Base-by-base conservation (phyloP, 2,329 filamentous ascomycete species). In the Cercospora sp. region DNA sequence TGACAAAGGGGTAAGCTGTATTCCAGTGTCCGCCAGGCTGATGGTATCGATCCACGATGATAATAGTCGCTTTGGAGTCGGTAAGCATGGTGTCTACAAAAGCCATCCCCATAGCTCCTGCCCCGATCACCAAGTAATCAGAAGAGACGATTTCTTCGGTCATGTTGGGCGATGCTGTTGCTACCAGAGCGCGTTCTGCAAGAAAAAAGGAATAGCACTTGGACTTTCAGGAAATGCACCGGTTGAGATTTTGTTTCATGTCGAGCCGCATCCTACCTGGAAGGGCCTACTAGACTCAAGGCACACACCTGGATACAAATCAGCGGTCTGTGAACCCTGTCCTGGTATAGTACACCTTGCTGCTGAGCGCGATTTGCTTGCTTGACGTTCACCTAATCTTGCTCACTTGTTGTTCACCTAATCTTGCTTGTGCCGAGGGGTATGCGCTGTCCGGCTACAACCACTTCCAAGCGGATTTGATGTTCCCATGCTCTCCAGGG, bases 21-120 rank as follows among this genome's bases (percentile, higher is more conserved):
- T 59, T 70, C 72, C 72, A 73, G 31, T 73, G 72, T 3, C 72
- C 71, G n/a, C 70, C 68, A 39, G 70, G 70, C 12, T 61, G 67
- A n/a, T 65, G 63, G 36, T 72, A 62, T 62, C 60, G 39, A 23
- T 48, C 45, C n/a, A 48, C 45, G 20, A 48, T 48, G 20, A 10
- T 23, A 13, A 48, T 12, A 2, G 18, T 48, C 2, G 45, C 45
- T 23, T 48, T 48, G 9, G 45, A 20, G 45, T 48, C 45, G 3
- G n/a, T 48, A 4, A 48, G 45, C 45, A 48, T 48, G 45, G 18
- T 48, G 10, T 48, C 45, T 12, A 23, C 45, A 23, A 48, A 48
- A 20, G 45, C 45, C 45, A 48, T 48, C 2, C 45, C 45, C 45
- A 48, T 48, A 23, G 45, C 45, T 18, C 45, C 45, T 0, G 45